Conservation (phyloP, 106 monocot species). For the Narthecium ossifragum region DNA sequence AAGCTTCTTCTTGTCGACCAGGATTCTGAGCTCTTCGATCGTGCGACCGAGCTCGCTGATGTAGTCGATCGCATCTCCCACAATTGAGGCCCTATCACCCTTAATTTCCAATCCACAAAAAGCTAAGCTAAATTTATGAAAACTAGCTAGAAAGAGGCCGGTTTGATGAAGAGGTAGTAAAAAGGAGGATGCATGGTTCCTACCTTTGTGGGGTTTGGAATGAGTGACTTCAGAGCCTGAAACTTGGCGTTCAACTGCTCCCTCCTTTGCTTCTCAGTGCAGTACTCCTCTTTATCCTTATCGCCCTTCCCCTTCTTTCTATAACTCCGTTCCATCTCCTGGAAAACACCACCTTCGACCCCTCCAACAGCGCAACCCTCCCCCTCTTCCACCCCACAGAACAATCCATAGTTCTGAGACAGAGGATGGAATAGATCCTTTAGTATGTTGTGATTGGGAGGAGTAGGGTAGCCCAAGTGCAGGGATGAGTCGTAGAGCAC, state of each 20-base stretch:
- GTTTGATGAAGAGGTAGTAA: constrained; percentile 12
- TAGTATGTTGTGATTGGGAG: constrained; percentile 38
- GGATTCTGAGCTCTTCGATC: constrained; percentile 56
- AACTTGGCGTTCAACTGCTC: constrained; percentile 74
- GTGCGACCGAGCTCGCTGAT: constrained; percentile 82
- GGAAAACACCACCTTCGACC: constrained; percentile 22
- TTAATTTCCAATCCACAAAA: constrained; percentile 9
- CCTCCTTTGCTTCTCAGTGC: constrained; percentile 75
- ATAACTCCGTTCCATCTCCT: constrained; percentile 37
- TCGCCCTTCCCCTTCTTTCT: constrained; percentile 35
- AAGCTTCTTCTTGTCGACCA: constrained; percentile 62
- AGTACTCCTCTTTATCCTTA: constrained; percentile 31
- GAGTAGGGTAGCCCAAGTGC: constrained; percentile 20
- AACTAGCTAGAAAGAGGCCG: background rate
- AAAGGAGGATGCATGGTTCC: background rate
- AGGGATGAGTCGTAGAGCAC: constrained; percentile 4
- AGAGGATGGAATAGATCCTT: constrained; percentile 65
- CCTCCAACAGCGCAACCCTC: constrained; percentile 23
- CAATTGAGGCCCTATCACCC: constrained; percentile 84
- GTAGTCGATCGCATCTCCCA: constrained; percentile 87
- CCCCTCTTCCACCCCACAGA: constrained; percentile 53
- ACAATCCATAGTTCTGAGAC: constrained; percentile 59
- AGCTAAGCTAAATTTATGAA: background rate
- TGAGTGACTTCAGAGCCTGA: constrained; percentile 49
- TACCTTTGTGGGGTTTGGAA: constrained; percentile 91